These are phyloP conservation scores for Cinnamomum chago DNA, from an alignment of 164 flowering plant genomes.

Conservation along the genomic window DNA sequence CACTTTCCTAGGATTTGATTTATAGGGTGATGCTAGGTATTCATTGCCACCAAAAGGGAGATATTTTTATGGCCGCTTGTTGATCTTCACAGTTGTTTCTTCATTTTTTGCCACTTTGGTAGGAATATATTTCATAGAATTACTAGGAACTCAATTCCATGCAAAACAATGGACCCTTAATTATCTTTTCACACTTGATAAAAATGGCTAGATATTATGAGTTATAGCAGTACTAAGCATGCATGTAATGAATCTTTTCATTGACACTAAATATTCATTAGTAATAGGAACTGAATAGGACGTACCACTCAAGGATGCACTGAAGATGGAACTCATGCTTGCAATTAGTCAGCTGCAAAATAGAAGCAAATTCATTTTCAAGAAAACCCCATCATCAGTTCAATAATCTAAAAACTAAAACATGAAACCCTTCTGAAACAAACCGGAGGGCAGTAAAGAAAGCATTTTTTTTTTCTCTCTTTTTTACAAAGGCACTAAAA, in stretches of 20 bases:
- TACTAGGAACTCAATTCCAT: too few relatives aligned
- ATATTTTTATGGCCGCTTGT: too few relatives aligned
- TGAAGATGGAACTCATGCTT: conserved; percentile 99
- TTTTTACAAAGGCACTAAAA: background rate
- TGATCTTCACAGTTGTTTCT: too few relatives aligned
- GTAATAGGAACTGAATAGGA: background rate
- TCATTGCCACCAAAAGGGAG: too few relatives aligned
- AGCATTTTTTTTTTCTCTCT: background rate
- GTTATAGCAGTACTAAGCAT: too few relatives aligned
- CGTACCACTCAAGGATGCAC: conserved; percentile 92
- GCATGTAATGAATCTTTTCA: background rate
- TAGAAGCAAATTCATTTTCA: background rate
- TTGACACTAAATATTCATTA: background rate
- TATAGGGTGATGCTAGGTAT: too few relatives aligned
- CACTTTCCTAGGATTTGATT: too few relatives aligned
- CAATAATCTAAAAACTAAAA: background rate
- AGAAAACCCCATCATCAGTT: background rate
- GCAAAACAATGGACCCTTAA: too few relatives aligned
- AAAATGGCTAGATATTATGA: too few relatives aligned
- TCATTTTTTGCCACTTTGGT: too few relatives aligned
- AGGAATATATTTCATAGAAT: too few relatives aligned
- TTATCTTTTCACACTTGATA: too few relatives aligned
- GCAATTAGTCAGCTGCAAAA: conserved; percentile 77
- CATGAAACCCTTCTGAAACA: background rate
- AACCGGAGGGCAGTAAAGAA: background rate